phyloP scores from a whole-genome alignment of 2,329 filamentous ascomycete genomes.

The Neonectria neomacrospora region DNA sequence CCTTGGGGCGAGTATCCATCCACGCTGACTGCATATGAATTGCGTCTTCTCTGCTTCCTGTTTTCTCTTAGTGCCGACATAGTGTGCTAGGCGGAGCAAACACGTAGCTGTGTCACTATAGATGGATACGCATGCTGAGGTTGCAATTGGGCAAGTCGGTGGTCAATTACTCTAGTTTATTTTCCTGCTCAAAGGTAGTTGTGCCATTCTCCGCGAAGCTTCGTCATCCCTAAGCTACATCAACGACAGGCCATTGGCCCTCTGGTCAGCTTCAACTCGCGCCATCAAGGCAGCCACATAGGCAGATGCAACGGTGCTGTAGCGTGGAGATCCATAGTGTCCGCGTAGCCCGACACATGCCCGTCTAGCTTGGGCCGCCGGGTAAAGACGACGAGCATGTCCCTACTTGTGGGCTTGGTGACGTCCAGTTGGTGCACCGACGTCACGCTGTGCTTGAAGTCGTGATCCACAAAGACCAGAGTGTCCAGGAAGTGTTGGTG shows the following conservation, averaged over 20 bases:
- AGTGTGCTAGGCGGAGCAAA: neutral
- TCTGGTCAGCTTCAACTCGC: neutral
- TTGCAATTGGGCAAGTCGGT: too few species aligned
- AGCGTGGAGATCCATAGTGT: slow-evolving; percentile 38
- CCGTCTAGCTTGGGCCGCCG: slow-evolving; percentile 37
- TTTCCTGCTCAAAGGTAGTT: neutral
- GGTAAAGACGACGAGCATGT: slow-evolving; percentile 46
- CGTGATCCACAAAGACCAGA: slow-evolving; percentile 42
- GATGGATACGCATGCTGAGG: too few species aligned
- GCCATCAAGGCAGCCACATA: slow-evolving; percentile 32
- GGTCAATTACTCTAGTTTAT: neutral
- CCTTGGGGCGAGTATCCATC: neutral
- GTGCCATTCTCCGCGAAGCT: neutral
- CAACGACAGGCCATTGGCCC: neutral
- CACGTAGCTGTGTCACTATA: neutral
- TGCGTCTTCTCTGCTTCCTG: slow-evolving; percentile 3
- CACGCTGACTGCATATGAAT: slow-evolving; percentile 2
- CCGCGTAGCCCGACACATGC: slow-evolving; percentile 39
- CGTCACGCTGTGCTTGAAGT: slow-evolving; percentile 43
- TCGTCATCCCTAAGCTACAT: slow-evolving; percentile 3
- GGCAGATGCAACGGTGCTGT: slow-evolving; percentile 35
- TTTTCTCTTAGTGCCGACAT: slow-evolving; percentile 3
- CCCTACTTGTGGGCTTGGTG: slow-evolving; percentile 31
- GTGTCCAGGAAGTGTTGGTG: slow-evolving; percentile 42
- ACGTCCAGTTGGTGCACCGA: slow-evolving; percentile 36